A percentile compares a stretch with the other conserved stretches of the same genome.
phyloP scores from a whole-genome alignment of 768 basidiomycete genomes.

The Agrocybe chaxingu region DNA sequence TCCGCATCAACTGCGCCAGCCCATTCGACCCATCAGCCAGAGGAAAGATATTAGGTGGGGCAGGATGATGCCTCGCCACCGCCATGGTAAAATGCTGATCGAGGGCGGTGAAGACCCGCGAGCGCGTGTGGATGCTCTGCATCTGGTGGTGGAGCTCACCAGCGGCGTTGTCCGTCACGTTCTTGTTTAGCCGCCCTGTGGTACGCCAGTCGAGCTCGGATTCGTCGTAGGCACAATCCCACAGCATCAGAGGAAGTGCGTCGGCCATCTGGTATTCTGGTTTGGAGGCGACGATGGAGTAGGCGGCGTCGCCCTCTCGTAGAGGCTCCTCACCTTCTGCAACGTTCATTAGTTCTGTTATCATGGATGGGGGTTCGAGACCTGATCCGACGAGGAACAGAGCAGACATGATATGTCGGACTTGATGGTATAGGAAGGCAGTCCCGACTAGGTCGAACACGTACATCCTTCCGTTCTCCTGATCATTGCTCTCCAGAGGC shows the following conservation, averaged over 20 bases:
- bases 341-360: slow-evolving; percentile 73
- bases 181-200: slow-evolving; percentile 35
- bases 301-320: slow-evolving; percentile 25
- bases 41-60: slow-evolving; percentile 36
- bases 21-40: slow-evolving; percentile 21
- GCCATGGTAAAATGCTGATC: slow-evolving; percentile 64
- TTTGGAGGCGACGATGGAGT: slow-evolving; percentile 60
- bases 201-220: slow-evolving; percentile 72
- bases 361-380: slow-evolving; percentile 68
- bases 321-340: slow-evolving; percentile 40
- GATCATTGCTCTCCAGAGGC: slow-evolving; percentile 31
- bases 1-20: slow-evolving; percentile 8
- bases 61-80: slow-evolving; percentile 47
- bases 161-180: slow-evolving; percentile 22
- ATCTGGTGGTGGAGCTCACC: slow-evolving; percentile 49
- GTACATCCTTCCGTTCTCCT: slow-evolving; percentile 36
- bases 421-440: slow-evolving; percentile 95
- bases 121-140: slow-evolving; percentile 52
- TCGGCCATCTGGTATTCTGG: slow-evolving; percentile 96
- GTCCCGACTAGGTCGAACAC: slow-evolving; percentile 84
- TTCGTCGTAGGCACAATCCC: slow-evolving; percentile 78
- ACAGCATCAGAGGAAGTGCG: slow-evolving; percentile 84
- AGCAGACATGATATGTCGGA: slow-evolving; percentile 89
- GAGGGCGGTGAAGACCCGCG: slow-evolving; percentile 62
- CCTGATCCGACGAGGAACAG: slow-evolving; percentile 85